These are phyloP conservation scores for Elsinoe perseae DNA, from an alignment of 2,329 filamentous ascomycete genomes.

Conservation along the genomic window DNA sequence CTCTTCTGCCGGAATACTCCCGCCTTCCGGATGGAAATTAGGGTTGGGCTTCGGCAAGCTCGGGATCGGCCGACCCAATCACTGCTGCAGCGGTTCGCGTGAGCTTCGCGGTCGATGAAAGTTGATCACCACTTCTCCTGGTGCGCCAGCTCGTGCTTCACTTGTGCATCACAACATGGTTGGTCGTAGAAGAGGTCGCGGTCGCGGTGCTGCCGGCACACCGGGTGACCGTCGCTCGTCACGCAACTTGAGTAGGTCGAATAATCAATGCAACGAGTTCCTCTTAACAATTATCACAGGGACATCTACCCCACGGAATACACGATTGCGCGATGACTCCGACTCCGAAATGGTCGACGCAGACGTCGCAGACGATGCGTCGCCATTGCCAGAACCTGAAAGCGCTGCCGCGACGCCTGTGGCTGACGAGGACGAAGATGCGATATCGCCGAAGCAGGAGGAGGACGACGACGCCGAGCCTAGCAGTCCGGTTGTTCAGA, in stretches of 20 bases:
- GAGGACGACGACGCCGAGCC: constrained; percentile 43
- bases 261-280: neutral
- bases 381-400: neutral
- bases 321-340: constrained; percentile 8
- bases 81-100: constrained; percentile 5
- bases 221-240: constrained; percentile 4
- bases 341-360: constrained; percentile 14
- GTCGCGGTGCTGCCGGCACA: neutral
- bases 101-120: constrained; percentile 4
- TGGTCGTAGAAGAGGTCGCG: constrained; percentile 9
- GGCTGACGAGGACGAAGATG: constrained; percentile 3
- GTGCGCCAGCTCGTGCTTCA: neutral
- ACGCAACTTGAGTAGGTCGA: neutral
- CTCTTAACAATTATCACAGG: neutral
- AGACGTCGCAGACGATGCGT: neutral
- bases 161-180: neutral
- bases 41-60: neutral
- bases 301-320: constrained; percentile 14
- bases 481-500: constrained; percentile 45
- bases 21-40: constrained; percentile 2
- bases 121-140: neutral
- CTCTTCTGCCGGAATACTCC: neutral
- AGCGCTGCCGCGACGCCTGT: neutral
- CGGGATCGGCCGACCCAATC: constrained; percentile 1
- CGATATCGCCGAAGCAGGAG: constrained; percentile 19